Percentiles rank a stretch among this genome's conserved stretches.
Conservation (phyloP, 352 stramenopile genomes). For the Blastocystis sp. region DNA sequence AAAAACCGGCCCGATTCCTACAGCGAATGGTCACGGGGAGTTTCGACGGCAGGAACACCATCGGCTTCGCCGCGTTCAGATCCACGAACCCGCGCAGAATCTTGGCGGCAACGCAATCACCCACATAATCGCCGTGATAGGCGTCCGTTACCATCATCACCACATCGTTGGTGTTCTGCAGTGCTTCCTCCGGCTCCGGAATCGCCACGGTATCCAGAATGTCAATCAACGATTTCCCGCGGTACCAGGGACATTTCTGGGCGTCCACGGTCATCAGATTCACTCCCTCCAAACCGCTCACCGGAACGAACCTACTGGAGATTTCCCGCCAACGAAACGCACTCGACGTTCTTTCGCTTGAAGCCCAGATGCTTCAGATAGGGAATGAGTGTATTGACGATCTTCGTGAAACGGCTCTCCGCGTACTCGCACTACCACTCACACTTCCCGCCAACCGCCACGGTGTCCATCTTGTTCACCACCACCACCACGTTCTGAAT, state of each 20-base stretch:
- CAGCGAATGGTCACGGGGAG: constrained; percentile 74
- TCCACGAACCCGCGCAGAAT: constrained; percentile 7
- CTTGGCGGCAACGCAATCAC: constrained; percentile 21
- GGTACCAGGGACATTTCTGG: constrained; percentile 78
- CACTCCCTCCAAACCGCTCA: constrained; percentile 81
- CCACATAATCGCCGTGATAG: constrained; percentile 23
- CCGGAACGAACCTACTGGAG: constrained; percentile 77
- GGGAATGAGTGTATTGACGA: constrained; percentile 77
- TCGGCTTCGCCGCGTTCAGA: constrained; percentile 52
- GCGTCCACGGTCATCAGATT: constrained; percentile 79
- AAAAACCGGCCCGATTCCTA: background rate
- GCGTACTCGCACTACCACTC: constrained; percentile 76
- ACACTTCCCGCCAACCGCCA: constrained; percentile 71
- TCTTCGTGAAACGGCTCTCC: constrained; percentile 79
- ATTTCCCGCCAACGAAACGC: background rate
- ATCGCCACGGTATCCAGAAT: constrained; percentile 74
- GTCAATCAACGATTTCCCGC: constrained; percentile 79
- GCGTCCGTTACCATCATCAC: constrained; percentile 61
- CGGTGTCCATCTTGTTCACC: constrained; percentile 95
- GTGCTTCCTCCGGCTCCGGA: background rate
- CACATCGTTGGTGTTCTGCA: constrained; percentile 56
- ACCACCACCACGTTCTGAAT: constrained; percentile 90
- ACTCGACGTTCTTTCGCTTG: constrained; percentile 77
- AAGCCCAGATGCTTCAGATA: constrained; percentile 80
- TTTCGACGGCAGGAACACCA: constrained; percentile 73